Base-by-base conservation (phyloP, 1,284 basidiomycete genomes). In the Pholiota adiposa region DNA sequence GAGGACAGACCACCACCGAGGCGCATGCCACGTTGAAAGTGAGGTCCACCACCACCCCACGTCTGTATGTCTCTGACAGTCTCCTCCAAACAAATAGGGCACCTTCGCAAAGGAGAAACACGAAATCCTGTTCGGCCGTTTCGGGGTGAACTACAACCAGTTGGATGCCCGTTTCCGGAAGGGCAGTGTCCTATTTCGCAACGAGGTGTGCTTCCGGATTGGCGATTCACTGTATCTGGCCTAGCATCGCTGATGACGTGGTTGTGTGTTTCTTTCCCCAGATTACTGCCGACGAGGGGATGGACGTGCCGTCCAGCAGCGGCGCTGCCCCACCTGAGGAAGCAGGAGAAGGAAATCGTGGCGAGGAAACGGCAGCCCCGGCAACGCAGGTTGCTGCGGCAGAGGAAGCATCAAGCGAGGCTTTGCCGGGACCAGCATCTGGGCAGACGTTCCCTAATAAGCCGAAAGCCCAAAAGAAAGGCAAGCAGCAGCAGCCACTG, bases 81-180 rank as follows among this genome's bases (percentile, higher is more conserved):
- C 34, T 56, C 36, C 44, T 0, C 48, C 16, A 18, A 16, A n/a
- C 38, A 6, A 12, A n/a, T 27, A 97, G 91, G 94, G 95, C 0
- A 97, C 96, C 0, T 80, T 93, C 25, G 93, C 95, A 1, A 87
- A 89, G 56, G 85, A 92, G 62, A 99, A 98, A 77, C 87, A 98
- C 67, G 96, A 98, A 74, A 90, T 98, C 3, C 78, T 99, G 1
- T 97, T 91, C 74, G 80, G 83, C 5, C 80, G 81, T 6, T 98
- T 96, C 69, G 81, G 82, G 0, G 88, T 97, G 68, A 99, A 98
- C 72, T 99, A 99, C 71, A 96, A 94, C 66, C 77, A 80, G 12
- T 71, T 96, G 1, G 82, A 89, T 3, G 82, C 84, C 2, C 83
- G 92, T 63, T 97, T 85, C 70, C 81, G 92, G 51, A 97, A 97